Base-by-base conservation (phyloP, 495 filamentous ascomycete genomes). In the Cairneyella variabilis region DNA sequence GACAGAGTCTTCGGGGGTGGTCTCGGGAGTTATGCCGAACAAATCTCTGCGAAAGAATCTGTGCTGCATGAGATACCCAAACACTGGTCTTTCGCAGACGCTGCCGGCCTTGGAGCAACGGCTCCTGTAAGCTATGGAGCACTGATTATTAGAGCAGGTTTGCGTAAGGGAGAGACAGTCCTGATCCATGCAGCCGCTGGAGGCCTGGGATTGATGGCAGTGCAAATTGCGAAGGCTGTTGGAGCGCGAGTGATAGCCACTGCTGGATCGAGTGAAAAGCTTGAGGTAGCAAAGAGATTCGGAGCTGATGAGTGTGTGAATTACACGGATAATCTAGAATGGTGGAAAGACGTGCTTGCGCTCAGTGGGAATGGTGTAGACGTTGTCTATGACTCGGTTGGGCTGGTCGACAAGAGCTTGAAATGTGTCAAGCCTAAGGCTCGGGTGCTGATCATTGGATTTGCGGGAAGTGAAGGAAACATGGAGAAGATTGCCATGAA, bases 401-500 rank as follows among this genome's bases (percentile, higher is more conserved):
- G 83, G 0, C 71, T 86, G 65, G 79, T 88, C 28, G 77, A 79
- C 27, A 66, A 72, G 48, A 79, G 75, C 53, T 67, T 84, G 64
- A 85, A 84, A 66, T 87, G 84, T 63, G 76, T 80, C 3, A 80
- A 80, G 23, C 85, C 79, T 76, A 84, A 82, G 64, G 84, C 82
- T 14, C 67, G 82, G 8, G 62, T 88, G 44, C 58, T 86, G 30
- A 75, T 88, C 3, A 76, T 88, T 66, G 84, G 84, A 12, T 88
- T 87, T 67, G 80, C 83, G 11, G 83, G 76, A 1, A 81, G 82
- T 0, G 65, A 66, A 34, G 71, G 71, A 1, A 72, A 75, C 32
- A 83, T 87, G 53, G 84, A 88, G 66, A 86, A 84, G 64, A 74
- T 87, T 48, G 83, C 80, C n/a, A 74, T 83, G 66, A 88, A 88